Conservation (phyloP, 495 filamentous ascomycete genomes). For the Astrothelium macrocarpum region DNA sequence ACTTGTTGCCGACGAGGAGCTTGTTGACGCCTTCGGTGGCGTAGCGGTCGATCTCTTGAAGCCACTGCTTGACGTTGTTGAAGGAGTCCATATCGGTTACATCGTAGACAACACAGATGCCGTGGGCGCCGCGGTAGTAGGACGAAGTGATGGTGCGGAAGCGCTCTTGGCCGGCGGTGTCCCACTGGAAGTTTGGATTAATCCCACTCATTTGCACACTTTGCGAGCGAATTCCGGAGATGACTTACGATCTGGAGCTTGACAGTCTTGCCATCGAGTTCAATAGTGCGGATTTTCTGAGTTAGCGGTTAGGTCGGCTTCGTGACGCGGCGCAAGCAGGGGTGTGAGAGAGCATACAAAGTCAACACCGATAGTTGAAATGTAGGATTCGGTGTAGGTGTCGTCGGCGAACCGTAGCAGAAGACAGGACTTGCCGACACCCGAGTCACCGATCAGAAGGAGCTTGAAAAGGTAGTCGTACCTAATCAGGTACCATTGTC, state of each 20-base stretch:
- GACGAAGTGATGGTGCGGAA: slow-evolving; percentile 99
- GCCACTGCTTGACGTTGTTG: slow-evolving; percentile 99
- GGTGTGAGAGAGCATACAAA: slow-evolving; percentile 56
- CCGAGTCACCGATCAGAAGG: slow-evolving; percentile 98
- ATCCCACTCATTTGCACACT: neutral
- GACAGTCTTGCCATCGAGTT: slow-evolving; percentile 98
- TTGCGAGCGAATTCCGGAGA: neutral
- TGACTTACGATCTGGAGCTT: slow-evolving; percentile 93
- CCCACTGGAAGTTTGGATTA: slow-evolving; percentile 58
- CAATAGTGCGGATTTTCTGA: slow-evolving; percentile 99
- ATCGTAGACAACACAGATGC: slow-evolving; percentile 99
- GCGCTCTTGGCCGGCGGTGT: slow-evolving; percentile 96
- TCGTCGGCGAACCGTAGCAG: slow-evolving; percentile 96
- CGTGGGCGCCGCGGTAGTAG: slow-evolving; percentile 97
- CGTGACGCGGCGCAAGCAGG: neutral
- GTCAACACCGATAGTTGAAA: slow-evolving; percentile 98
- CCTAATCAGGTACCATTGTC: slow-evolving; percentile 41
- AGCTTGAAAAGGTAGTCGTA: slow-evolving; percentile 99
- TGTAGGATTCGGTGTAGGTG: slow-evolving; percentile 99
- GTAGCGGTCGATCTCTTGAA: slow-evolving; percentile 98
- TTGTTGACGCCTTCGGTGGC: slow-evolving; percentile 99
- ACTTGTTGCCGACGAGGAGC: slow-evolving; percentile 98
- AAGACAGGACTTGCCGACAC: slow-evolving; percentile 98
- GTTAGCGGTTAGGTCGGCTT: slow-evolving; percentile 3
- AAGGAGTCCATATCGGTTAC: slow-evolving; percentile 99